Conservation (phyloP, 345 rosid species). For the Streptanthus diversifolius region DNA sequence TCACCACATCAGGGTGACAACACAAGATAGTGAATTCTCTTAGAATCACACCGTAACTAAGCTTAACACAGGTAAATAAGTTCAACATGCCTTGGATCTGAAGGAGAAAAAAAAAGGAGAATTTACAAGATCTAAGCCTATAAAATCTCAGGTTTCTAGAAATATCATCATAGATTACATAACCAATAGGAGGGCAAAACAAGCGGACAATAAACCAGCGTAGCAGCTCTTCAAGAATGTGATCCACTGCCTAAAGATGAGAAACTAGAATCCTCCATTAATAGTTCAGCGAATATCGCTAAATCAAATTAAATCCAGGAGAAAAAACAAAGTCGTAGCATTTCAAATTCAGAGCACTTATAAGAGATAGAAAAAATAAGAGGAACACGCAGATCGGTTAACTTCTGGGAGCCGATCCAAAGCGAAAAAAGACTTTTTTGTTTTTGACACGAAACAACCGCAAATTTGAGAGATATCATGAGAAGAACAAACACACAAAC, state of each 20-base stretch:
- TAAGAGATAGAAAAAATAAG: not conserved
- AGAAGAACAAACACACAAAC: not conserved
- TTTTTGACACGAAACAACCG: not conserved
- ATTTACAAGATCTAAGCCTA: not conserved
- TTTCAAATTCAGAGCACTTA: not conserved
- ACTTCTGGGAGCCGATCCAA: not conserved
- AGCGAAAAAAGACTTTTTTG: not conserved
- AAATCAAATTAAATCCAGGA: not conserved
- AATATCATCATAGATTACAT: not conserved
- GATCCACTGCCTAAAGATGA: not conserved
- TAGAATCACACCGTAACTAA: not conserved
- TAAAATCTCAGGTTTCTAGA: not conserved
- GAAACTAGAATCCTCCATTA: not conserved
- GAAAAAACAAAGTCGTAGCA: not conserved
- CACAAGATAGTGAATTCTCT: not conserved
- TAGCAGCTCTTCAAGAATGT: not conserved
- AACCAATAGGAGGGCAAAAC: not conserved
- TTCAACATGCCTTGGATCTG: not conserved
- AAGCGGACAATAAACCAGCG: not conserved
- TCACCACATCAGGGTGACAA: not conserved
- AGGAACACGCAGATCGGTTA: conserved; percentile 19
- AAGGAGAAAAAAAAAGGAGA: not conserved
- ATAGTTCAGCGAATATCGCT: not conserved
- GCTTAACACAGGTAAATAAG: not conserved
- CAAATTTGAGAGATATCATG: not conserved